These are phyloP conservation scores for Fomitopsis pinicola DNA, from an alignment of 1,284 basidiomycete genomes.

Conservation along the genomic window DNA sequence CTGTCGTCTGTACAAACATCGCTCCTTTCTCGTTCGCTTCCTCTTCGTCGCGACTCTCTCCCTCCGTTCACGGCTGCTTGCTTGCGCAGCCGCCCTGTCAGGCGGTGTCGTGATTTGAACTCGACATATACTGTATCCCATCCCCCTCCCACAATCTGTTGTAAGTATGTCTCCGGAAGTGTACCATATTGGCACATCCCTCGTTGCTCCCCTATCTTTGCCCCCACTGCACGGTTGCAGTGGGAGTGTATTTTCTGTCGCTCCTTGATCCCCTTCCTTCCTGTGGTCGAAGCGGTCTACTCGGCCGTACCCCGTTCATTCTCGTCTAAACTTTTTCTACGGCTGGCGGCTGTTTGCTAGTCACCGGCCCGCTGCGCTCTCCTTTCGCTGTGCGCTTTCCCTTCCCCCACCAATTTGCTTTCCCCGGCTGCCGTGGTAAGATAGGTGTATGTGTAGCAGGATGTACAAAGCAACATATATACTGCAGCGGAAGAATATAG, in stretches of 20 bases:
- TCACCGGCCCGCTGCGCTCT: not conserved
- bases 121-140: conserved; percentile 3
- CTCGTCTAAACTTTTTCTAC: not conserved
- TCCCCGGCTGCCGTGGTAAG: not conserved
- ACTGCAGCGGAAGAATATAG: not conserved
- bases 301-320: not conserved
- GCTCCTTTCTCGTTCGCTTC: not conserved
- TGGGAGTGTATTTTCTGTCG: not conserved
- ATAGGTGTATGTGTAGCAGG: conserved; percentile 6
- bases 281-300: not conserved
- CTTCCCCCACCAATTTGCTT: not conserved
- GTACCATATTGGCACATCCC: conserved; percentile 5
- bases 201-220: not conserved
- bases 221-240: not conserved
- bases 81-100: not conserved
- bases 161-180: not conserved
- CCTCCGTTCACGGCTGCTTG: not conserved
- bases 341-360: not conserved
- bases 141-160: not conserved
- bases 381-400: not conserved
- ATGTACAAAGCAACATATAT: not conserved
- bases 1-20: not conserved
- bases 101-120: not conserved
- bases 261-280: not conserved
- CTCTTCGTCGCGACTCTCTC: not conserved